Conservation (phyloP, 139 green algal genomes). For the Raphidocelis subcapitata region DNA sequence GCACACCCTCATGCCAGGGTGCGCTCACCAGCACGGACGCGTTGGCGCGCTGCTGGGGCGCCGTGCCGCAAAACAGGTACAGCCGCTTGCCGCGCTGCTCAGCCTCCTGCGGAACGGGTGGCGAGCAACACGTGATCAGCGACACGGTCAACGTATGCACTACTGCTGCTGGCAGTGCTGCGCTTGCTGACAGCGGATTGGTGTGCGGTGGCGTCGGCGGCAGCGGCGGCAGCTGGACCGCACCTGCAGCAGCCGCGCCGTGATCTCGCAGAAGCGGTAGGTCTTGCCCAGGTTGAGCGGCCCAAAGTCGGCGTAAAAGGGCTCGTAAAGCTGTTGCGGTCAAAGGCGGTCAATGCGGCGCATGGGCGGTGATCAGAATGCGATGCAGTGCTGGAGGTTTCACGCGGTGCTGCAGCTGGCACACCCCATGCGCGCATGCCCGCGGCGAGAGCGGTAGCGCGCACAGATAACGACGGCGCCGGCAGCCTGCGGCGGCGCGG, state of each 20-base stretch:
- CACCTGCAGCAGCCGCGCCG: slow-evolving; percentile 64
- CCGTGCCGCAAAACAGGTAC: slow-evolving; percentile 64
- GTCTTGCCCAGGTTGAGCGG: slow-evolving; percentile 85
- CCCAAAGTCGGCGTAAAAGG: slow-evolving; percentile 93
- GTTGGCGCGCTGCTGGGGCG: slow-evolving; percentile 75
- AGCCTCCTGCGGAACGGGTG: slow-evolving; percentile 44
- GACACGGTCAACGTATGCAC: too few species aligned
- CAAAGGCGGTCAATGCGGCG: too few species aligned
- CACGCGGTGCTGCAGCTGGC: not conserved
- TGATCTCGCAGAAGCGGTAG: slow-evolving; percentile 75
- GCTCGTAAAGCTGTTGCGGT: slow-evolving; percentile 76
- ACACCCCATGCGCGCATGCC: not conserved
- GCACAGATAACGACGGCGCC: too few species aligned
- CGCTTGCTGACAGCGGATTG: too few species aligned
- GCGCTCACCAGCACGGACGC: slow-evolving; percentile 72
- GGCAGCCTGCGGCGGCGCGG: too few species aligned
- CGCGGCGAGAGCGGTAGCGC: slow-evolving; percentile 3
- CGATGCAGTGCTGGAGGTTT: too few species aligned
- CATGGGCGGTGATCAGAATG: too few species aligned
- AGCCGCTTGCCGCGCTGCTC: slow-evolving; percentile 53
- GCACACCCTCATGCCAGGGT: too few species aligned
- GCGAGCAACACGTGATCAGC: too few species aligned
- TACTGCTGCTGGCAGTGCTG: too few species aligned
- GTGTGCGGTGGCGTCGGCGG: too few species aligned
- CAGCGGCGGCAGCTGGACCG: not conserved